Evolutionary conservation across 768 basidiomycete species (phyloP).

Genomic region (Galerina sulciceps): DNA sequence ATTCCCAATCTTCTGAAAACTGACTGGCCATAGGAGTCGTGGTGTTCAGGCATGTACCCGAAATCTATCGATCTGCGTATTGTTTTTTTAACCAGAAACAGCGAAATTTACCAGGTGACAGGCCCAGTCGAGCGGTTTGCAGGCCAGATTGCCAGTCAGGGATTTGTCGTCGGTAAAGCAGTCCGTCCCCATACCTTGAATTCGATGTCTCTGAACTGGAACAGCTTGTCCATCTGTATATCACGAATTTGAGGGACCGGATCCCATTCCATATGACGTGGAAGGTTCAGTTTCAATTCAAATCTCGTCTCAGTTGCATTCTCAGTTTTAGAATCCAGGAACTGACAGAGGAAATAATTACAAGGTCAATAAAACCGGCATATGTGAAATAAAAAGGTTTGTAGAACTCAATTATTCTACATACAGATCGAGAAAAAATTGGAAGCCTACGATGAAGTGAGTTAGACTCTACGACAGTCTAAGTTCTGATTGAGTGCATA

Average conservation of each 20-base stretch:
- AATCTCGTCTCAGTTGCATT: not conserved
- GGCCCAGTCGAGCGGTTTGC: constrained; percentile 95
- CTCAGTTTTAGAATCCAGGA: constrained; percentile 11
- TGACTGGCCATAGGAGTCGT: constrained; percentile 60
- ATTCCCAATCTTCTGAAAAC: not conserved
- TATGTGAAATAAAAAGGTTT: not conserved
- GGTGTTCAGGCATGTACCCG: constrained; percentile 66
- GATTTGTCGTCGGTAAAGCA: constrained; percentile 72
- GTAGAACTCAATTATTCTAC: not conserved
- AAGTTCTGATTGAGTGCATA: not conserved
- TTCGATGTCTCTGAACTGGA: not conserved
- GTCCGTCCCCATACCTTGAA: constrained; percentile 27
- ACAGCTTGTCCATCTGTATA: constrained; percentile 83
- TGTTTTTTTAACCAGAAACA: constrained; percentile 26
- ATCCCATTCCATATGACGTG: constrained; percentile 84
- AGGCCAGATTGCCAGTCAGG: constrained; percentile 85
- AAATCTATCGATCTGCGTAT: not conserved
- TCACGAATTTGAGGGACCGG: constrained; percentile 92
- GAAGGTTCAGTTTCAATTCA: constrained; percentile 58
- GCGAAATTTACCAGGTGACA: constrained; percentile 97
- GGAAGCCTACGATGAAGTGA: constrained; percentile 86
- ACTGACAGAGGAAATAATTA: constrained; percentile 84
- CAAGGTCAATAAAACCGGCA: constrained; percentile 56
- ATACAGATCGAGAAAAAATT: constrained; percentile 88
- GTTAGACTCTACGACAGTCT: not conserved